These are phyloP conservation scores for Nakazawaea ernobii DNA, from an alignment of 805 yeast genomes.

Conservation along the genomic window DNA sequence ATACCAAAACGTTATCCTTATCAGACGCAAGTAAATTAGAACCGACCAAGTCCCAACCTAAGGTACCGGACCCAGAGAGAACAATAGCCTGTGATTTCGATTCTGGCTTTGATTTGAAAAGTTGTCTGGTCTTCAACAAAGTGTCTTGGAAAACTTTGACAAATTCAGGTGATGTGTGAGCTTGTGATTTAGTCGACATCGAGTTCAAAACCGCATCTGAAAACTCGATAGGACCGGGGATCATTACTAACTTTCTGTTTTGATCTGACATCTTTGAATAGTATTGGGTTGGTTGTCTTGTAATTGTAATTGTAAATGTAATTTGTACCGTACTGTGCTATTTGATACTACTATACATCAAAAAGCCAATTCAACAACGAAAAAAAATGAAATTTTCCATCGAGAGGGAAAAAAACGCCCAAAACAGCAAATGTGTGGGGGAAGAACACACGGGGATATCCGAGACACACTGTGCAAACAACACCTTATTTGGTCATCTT, in stretches of 20 bases:
- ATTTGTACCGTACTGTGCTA: too few species aligned
- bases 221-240: constrained; percentile 48
- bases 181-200: constrained; percentile 75
- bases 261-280: not conserved
- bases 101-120: constrained; percentile 62
- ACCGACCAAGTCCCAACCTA: constrained; percentile 91
- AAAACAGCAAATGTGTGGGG: not conserved
- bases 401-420: not conserved
- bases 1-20: constrained; percentile 70
- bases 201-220: constrained; percentile 75
- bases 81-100: constrained; percentile 73
- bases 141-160: constrained; percentile 65
- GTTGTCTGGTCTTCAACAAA: constrained; percentile 59
- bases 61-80: constrained; percentile 85
- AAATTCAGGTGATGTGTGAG: constrained; percentile 89
- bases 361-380: not conserved
- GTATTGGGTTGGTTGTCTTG: not conserved
- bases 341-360: not conserved
- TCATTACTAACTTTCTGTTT: constrained; percentile 26
- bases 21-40: constrained; percentile 59
- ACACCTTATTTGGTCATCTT: constrained; percentile 6
- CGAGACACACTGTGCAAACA: too few species aligned
- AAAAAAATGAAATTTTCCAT: not conserved
- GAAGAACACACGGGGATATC: not conserved
- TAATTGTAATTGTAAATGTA: not conserved